phyloP scores from a whole-genome alignment of 1,284 basidiomycete genomes.

The Irpex sp. region DNA sequence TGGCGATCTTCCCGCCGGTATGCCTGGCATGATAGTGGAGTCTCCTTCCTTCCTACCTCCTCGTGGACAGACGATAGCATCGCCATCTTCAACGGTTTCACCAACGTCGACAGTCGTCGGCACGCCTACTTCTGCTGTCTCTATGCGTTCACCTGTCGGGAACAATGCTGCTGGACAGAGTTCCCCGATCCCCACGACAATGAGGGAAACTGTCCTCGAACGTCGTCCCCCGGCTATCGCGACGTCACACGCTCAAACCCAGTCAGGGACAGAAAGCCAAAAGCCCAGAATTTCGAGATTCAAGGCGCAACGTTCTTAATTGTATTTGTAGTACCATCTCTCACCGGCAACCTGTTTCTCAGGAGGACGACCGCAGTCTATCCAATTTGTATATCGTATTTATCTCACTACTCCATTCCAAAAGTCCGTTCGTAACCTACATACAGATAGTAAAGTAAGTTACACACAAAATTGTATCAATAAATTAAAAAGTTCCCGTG shows the following conservation, averaged over 20 bases:
- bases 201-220: background rate
- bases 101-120: conserved; percentile 24
- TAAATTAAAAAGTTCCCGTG: background rate
- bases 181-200: background rate
- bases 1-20: conserved; percentile 3
- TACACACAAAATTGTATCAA: background rate
- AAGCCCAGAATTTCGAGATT: conserved; percentile 7
- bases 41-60: conserved; percentile 23
- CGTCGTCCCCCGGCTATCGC: background rate
- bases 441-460: background rate
- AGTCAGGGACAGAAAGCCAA: background rate
- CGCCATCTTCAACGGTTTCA: conserved; percentile 14
- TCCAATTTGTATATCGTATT: background rate
- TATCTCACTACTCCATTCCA: background rate
- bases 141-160: background rate
- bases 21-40: conserved; percentile 21
- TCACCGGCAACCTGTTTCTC: background rate
- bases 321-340: background rate
- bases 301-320: conserved; percentile 9
- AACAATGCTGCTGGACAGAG: background rate
- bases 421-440: background rate
- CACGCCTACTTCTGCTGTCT: conserved; percentile 32
- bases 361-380: no score
- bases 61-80: background rate
- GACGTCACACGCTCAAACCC: background rate